These are phyloP conservation scores for Thalassiosira hispida DNA, from an alignment of 352 stramenopile genomes.

Conservation along the genomic window DNA sequence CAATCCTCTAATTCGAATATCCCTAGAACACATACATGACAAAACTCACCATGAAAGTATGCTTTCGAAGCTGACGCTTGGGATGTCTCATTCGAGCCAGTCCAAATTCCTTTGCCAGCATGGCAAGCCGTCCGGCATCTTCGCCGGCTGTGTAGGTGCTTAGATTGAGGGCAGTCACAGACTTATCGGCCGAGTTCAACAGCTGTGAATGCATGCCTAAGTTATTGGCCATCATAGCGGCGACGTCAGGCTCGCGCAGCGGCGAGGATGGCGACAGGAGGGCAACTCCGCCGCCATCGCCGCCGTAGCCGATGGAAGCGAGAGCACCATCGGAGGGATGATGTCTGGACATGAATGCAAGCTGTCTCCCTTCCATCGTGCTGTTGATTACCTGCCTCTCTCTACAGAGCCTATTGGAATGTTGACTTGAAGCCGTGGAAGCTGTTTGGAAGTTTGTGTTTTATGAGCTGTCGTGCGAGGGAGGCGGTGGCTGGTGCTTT, in stretches of 20 bases:
- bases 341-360: conserved; percentile 9
- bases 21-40: not conserved
- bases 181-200: not conserved
- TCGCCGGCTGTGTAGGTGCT: conserved; percentile 67
- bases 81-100: conserved; percentile 28
- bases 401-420: no score
- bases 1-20: no score
- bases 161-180: not conserved
- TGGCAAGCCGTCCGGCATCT: conserved; percentile 55
- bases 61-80: conserved; percentile 22
- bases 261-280: conserved; percentile 19
- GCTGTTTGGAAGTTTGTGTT: no score
- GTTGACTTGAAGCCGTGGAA: no score
- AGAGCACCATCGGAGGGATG: not conserved
- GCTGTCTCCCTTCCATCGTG: not conserved
- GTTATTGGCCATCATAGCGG: no score
- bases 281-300: not conserved
- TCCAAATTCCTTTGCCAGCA: conserved; percentile 64
- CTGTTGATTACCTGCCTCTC: no score
- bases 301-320: not conserved
- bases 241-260: not conserved
- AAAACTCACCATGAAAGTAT: not conserved
- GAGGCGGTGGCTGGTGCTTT: no score
- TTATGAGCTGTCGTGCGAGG: no score
- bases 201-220: not conserved